phyloP scores from a whole-genome alignment of 106 monocot genomes.

The Hemerocallis citrina region DNA sequence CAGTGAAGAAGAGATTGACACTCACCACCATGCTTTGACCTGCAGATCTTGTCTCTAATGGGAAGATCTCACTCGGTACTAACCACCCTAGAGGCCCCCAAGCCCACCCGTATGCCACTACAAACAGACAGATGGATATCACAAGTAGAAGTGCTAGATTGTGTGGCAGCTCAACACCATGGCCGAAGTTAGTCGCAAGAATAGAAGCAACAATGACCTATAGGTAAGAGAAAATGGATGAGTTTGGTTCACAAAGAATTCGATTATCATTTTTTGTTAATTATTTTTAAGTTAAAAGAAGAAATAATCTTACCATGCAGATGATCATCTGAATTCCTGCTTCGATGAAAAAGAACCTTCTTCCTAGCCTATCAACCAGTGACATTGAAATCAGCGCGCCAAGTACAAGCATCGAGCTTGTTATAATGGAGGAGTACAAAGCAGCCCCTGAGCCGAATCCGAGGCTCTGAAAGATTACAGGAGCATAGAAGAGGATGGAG shows the following conservation, averaged over 20 bases:
- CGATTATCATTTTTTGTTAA: no score
- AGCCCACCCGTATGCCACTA: slow-evolving; percentile 33
- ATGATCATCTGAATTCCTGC: slow-evolving; percentile 48
- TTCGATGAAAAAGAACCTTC: slow-evolving; percentile 50
- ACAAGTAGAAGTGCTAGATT: slow-evolving; percentile 21
- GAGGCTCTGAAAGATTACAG: slow-evolving; percentile 55
- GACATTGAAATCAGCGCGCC: slow-evolving; percentile 36
- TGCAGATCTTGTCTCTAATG: slow-evolving; percentile 40
- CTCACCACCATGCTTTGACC: slow-evolving; percentile 44
- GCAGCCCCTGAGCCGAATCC: slow-evolving; percentile 43
- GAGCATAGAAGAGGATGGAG: slow-evolving; percentile 42
- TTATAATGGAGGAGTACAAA: slow-evolving; percentile 39
- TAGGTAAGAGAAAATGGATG: no score
- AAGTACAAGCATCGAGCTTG: slow-evolving; percentile 32
- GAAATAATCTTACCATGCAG: slow-evolving; percentile 27
- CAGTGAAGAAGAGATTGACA: slow-evolving; percentile 46
- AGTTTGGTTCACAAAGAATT: no score
- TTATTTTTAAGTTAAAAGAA: no score
- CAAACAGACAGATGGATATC: slow-evolving; percentile 18
- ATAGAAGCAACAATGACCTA: slow-evolving; percentile 22
- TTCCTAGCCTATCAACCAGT: slow-evolving; percentile 30
- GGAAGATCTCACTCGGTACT: slow-evolving; percentile 10
- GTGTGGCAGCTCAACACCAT: slow-evolving; percentile 19
- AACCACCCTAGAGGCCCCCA: slow-evolving; percentile 38
- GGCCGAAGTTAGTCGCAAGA: slow-evolving; percentile 25